A percentile compares a stretch with the other conserved stretches of the same genome.
phyloP scores from a whole-genome alignment of 441 rosid genomes.

The Pelargonium fulgidum region DNA sequence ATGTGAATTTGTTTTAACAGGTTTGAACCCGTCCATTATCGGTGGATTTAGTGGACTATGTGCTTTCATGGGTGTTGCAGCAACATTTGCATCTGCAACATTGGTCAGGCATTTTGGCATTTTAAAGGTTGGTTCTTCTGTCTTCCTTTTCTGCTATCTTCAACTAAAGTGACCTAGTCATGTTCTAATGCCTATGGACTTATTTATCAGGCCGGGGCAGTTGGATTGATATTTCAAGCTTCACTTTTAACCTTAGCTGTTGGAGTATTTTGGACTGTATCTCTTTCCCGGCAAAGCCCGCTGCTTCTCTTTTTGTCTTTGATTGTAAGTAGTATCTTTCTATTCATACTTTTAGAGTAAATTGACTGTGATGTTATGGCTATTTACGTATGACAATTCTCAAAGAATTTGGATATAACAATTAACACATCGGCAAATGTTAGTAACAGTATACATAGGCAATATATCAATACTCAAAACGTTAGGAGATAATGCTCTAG shows the following conservation, averaged over 20 bases:
- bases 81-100: conserved; percentile 74
- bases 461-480: no score
- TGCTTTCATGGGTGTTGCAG: conserved; percentile 83
- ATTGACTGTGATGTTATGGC: no score
- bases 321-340: conserved; percentile 46
- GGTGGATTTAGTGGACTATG: conserved; percentile 90
- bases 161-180: conserved; percentile 3
- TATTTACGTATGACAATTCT: no score
- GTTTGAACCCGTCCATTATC: conserved; percentile 70
- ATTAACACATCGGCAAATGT: no score
- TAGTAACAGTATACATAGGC: no score
- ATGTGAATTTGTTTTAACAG: conserved; percentile 32
- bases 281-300: conserved; percentile 58
- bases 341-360: background rate
- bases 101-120: conserved; percentile 69
- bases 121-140: conserved; percentile 47
- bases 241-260: conserved; percentile 69
- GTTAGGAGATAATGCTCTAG: no score
- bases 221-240: conserved; percentile 76
- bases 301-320: conserved; percentile 64
- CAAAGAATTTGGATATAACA: no score
- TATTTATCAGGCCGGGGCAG: conserved; percentile 71
- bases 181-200: conserved; percentile 15
- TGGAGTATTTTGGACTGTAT: conserved; percentile 62
- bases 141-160: conserved; percentile 9